Evolutionary conservation across 495 filamentous ascomycete genomes (phyloP).

Genomic region (Penicillium arizonense): DNA sequence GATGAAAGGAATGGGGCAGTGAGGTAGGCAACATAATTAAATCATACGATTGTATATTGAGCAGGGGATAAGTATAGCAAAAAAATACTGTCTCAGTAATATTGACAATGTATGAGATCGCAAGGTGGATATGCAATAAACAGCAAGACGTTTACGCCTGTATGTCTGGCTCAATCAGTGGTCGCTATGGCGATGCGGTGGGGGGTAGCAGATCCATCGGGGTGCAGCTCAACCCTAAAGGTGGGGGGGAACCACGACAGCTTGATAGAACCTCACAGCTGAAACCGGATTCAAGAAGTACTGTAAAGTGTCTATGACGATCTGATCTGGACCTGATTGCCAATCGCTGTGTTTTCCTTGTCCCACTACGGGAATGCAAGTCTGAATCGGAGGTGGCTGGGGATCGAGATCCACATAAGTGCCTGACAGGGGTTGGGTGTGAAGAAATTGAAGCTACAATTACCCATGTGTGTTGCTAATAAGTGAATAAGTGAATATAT

Average conservation of each 20-base stretch:
- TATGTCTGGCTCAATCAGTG: neutral
- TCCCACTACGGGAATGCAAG: constrained; percentile 17
- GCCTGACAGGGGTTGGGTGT: constrained; percentile 12
- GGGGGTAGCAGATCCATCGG: constrained; percentile 6
- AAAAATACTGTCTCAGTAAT: constrained; percentile 18
- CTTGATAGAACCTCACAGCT: constrained; percentile 16
- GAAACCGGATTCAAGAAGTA: constrained; percentile 26
- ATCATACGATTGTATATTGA: constrained; percentile 2
- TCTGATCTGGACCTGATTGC: constrained; percentile 16
- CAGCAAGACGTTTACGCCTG: neutral
- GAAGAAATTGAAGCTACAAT: neutral
- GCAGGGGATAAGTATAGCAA: constrained; percentile 13
- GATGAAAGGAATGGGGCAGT: constrained; percentile 11
- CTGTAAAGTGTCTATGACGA: constrained; percentile 17
- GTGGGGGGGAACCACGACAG: constrained; percentile 15
- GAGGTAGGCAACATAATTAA: constrained; percentile 19
- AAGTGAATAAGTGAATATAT: neutral
- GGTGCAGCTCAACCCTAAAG: constrained; percentile 11
- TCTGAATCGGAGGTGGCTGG: constrained; percentile 28
- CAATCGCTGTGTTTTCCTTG: constrained; percentile 17
- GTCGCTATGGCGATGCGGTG: constrained; percentile 26
- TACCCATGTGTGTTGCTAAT: too few relatives aligned
- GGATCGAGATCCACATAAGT: constrained; percentile 22
- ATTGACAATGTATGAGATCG: constrained; percentile 3
- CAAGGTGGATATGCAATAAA: neutral